These are phyloP conservation scores for Aspergillus fischeri DNA, from an alignment of 2,329 filamentous ascomycete genomes.

Conservation along the genomic window DNA sequence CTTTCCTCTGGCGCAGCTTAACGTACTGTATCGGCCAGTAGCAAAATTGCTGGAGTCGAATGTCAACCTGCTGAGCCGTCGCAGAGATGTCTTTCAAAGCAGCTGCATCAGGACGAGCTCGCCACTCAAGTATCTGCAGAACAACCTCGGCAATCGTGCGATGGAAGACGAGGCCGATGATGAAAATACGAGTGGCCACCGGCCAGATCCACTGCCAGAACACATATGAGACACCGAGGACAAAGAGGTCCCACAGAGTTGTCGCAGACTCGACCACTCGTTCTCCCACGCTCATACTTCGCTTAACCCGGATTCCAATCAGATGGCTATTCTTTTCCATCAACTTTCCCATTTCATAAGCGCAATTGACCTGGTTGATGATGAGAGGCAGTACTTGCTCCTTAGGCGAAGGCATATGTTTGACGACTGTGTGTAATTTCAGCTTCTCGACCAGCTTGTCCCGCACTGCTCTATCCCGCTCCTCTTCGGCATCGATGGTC, in stretches of 20 bases:
- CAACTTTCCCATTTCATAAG: conserved; percentile 79
- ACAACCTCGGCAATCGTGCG: conserved; percentile 76
- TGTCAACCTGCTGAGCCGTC: conserved; percentile 95
- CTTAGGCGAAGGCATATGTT: conserved; percentile 71
- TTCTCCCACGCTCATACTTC: conserved; percentile 88
- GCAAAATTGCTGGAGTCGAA: conserved; percentile 94
- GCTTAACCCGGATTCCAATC: conserved; percentile 74
- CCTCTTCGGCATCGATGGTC: conserved; percentile 68
- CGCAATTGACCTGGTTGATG: conserved; percentile 93
- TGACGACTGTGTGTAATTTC: conserved; percentile 78
- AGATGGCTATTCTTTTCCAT: conserved; percentile 87
- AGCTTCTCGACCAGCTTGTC: conserved; percentile 76
- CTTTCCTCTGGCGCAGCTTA: conserved; percentile 81
- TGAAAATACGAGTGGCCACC: conserved; percentile 66
- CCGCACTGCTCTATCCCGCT: conserved; percentile 61
- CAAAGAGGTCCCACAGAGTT: conserved; percentile 72
- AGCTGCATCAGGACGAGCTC: conserved; percentile 68
- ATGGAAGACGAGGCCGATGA: conserved; percentile 74
- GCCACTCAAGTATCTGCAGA: conserved; percentile 78
- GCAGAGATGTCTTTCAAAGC: conserved; percentile 94
- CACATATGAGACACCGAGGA: conserved; percentile 65
- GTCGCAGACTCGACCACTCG: conserved; percentile 89
- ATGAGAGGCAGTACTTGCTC: conserved; percentile 77
- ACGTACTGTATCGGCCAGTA: conserved; percentile 98
- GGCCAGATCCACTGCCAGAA: conserved; percentile 75